phyloP scores from a whole-genome alignment of 257 asterid species.

The Sherardia arvensis region DNA sequence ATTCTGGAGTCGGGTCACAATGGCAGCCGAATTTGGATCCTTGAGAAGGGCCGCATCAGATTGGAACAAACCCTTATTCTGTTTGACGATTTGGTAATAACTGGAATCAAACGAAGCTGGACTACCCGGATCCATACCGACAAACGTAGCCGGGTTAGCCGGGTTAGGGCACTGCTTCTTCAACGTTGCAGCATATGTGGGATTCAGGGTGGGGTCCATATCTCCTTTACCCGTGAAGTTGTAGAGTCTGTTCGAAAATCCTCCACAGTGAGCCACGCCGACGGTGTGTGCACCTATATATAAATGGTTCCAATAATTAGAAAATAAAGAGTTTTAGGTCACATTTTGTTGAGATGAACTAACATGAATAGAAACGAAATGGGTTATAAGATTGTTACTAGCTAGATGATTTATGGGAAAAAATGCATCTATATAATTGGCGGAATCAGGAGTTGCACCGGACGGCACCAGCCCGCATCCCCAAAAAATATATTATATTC shows the following conservation, averaged over 20 bases:
- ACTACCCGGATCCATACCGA: conserved; percentile 45
- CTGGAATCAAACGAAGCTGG: conserved; percentile 23
- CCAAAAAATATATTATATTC: no score
- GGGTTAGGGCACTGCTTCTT: conserved; percentile 24
- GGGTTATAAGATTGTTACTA: no score
- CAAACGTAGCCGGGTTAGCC: conserved; percentile 24
- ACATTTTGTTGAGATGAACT: no score
- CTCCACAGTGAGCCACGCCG: conserved; percentile 45
- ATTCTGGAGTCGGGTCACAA: conserved; percentile 9
- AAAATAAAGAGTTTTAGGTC: no score
- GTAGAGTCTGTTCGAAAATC: conserved; percentile 38
- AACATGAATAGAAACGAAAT: no score
- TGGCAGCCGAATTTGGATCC: conserved; percentile 12
- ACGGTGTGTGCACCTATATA: conserved; percentile 54
- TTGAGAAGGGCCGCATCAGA: conserved; percentile 47
- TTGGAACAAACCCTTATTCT: conserved; percentile 38
- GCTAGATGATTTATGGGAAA: no score
- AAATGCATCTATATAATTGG: no score
- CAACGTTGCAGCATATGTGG: conserved; percentile 22
- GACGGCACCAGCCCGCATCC: no score
- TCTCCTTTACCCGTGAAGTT: conserved; percentile 49
- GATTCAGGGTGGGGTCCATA: conserved; percentile 38
- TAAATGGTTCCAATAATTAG: no score
- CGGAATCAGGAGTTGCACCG: no score
- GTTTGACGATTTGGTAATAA: conserved; percentile 24